These are phyloP conservation scores for Eugenia klotzschiana DNA, from an alignment of 441 rosid genomes.

Conservation along the genomic window DNA sequence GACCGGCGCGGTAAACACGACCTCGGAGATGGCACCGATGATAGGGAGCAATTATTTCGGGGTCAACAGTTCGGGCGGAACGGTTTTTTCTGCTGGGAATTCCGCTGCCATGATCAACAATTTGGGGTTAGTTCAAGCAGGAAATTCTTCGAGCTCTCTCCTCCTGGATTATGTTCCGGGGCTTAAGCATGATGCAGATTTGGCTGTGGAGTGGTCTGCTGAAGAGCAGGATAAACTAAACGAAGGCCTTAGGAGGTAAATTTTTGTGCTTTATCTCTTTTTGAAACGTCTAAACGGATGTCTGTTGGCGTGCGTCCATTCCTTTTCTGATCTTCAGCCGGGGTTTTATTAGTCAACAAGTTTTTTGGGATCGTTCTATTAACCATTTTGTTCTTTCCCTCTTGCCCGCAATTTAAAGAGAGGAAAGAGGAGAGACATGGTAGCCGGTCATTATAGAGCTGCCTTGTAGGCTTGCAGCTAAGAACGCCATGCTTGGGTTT, in stretches of 20 bases:
- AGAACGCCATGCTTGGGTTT: not conserved
- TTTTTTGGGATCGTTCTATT: not conserved
- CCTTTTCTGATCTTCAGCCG: not conserved
- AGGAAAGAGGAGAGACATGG: not conserved
- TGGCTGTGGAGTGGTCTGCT: constrained; percentile 78
- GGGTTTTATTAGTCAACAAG: not conserved
- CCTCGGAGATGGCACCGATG: constrained; percentile 36
- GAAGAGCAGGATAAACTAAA: constrained; percentile 72
- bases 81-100: constrained; percentile 20
- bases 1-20: constrained; percentile 18
- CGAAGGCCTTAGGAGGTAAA: constrained; percentile 60
- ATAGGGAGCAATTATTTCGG: constrained; percentile 37
- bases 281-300: not conserved
- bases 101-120: constrained; percentile 17
- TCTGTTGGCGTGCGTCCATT: not conserved
- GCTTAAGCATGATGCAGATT: constrained; percentile 45
- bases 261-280: not conserved
- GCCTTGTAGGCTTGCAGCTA: not conserved
- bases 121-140: constrained; percentile 32
- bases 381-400: not conserved
- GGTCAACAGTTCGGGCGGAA: constrained; percentile 8
- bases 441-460: not conserved
- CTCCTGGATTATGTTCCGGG: constrained; percentile 38
- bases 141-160: constrained; percentile 36
- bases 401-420: not conserved